Evolutionary conservation across 2,329 filamentous ascomycete species (phyloP), one percentile per base, ranked within the genome.

Genomic region (Fusarium napiforme): DNA sequence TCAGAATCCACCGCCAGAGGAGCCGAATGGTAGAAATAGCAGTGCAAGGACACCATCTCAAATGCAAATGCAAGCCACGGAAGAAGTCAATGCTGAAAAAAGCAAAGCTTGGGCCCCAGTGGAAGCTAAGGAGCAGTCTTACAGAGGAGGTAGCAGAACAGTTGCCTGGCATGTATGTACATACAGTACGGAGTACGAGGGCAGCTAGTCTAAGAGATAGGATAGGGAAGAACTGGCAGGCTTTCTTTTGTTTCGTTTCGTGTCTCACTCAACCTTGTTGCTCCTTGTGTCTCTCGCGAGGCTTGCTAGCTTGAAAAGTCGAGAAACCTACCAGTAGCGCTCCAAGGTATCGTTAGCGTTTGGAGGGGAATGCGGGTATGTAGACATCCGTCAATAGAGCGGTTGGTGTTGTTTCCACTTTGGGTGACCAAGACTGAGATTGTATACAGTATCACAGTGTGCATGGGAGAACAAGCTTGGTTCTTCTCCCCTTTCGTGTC

Each of bases 191-290:
- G 39, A 36, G 34, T 45, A 46, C 26, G 40, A 45, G 45, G 32
- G 15, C 4, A 10, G 37, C 53, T 16, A 59, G 32, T 37, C 42
- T 23, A 23, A 32, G 42, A 42, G 47, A 30, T 16, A 36, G 58
- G 40, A 30, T 16, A 36, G 58, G 40, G 55, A n/a, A 19, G 64
- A 32, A 45, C 36, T 46, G 46, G 45, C 50, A 47, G 52, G 47
- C 36, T 61, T 62, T 71, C 36, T 63, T 60, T 56, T 64, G 57
- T 71, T 71, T 72, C 58, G 68, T 68, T 71, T 68, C 55, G 34
- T 68, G 57, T 69, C 65, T 69, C 36, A 69, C 65, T 64, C 26
- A 69, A 69, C 67, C 65, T 69, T 69, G 64, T 66, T 67, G 47
- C 23, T 57, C 53, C 67, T 62, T 52, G 40, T 67, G 23, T 59